These are phyloP conservation scores for Biscogniauxia sp. DNA, from an alignment of 2,329 filamentous ascomycete species.

Conservation along the genomic window DNA sequence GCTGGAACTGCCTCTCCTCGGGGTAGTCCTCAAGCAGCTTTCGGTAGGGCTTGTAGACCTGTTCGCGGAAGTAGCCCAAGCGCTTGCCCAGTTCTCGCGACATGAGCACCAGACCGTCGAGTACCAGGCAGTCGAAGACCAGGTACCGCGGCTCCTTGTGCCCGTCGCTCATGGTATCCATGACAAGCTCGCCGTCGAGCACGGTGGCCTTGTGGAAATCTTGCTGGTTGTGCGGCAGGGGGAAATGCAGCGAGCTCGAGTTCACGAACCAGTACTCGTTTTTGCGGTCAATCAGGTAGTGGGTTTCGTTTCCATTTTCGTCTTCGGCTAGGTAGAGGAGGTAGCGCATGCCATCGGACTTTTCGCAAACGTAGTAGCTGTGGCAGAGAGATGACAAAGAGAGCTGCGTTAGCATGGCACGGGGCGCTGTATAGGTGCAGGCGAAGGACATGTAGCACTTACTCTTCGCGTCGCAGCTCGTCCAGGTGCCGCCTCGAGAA, in stretches of 20 bases:
- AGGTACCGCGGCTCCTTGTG: conserved; percentile 73
- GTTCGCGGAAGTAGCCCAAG: conserved; percentile 78
- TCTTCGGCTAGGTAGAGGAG: conserved; percentile 83
- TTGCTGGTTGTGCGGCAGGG: conserved; percentile 61
- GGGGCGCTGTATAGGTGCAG: not conserved
- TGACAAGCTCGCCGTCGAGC: conserved; percentile 89
- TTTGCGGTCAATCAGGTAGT: conserved; percentile 95
- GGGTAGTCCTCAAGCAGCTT: conserved; percentile 64
- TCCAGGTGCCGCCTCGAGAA: conserved; percentile 78
- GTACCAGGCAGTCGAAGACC: conserved; percentile 87
- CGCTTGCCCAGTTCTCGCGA: conserved; percentile 82
- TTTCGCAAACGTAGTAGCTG: conserved; percentile 96
- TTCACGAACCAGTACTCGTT: conserved; percentile 93
- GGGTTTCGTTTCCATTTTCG: conserved; percentile 60
- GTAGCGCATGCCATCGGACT: conserved; percentile 94
- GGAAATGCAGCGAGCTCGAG: conserved; percentile 72
- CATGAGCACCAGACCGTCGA: conserved; percentile 75
- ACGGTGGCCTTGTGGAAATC: conserved; percentile 78
- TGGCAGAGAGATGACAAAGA: conserved; percentile 7
- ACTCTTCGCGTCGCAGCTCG: conserved; percentile 80
- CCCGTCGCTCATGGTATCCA: conserved; percentile 72
- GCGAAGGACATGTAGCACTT: conserved; percentile 26
- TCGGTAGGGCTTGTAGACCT: conserved; percentile 70
- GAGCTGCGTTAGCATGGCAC: conserved; percentile 2
- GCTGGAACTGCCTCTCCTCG: conserved; percentile 65